phyloP scores from a whole-genome alignment of 345 rosid genomes.

The Aquilaria yunnanensis region DNA sequence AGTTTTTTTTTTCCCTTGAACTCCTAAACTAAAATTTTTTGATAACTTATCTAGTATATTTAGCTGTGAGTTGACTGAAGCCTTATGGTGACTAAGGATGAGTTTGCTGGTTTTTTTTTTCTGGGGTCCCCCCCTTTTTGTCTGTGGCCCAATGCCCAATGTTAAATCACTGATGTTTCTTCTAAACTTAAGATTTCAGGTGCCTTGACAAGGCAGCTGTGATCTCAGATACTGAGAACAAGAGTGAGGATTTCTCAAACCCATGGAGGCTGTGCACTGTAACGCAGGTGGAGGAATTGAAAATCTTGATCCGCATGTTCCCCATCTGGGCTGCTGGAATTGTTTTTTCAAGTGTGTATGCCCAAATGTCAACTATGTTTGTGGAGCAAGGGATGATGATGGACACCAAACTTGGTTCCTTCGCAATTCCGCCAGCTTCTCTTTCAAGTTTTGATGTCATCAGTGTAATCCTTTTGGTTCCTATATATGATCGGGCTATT shows the following conservation, averaged over 20 bases:
- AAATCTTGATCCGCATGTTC: constrained; percentile 76
- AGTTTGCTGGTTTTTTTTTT: no score
- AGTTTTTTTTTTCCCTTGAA: constrained; percentile 4
- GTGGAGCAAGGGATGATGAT: constrained; percentile 85
- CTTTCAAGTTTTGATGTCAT: constrained; percentile 63
- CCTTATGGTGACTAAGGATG: no score
- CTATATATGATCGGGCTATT: constrained; percentile 54
- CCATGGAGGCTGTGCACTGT: constrained; percentile 79
- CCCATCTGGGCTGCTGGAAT: constrained; percentile 89
- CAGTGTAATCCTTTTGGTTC: constrained; percentile 75
- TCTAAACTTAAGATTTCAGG: constrained; percentile 23
- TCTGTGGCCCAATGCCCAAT: not conserved
- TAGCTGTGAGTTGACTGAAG: no score
- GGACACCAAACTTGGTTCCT: constrained; percentile 69
- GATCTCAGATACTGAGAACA: constrained; percentile 51
- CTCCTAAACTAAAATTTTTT: not conserved
- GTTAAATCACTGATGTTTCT: not conserved
- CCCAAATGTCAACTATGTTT: constrained; percentile 80
- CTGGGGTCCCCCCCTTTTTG: not conserved
- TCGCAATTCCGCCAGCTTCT: constrained; percentile 75
- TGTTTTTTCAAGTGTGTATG: constrained; percentile 61
- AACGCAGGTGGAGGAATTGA: constrained; percentile 83
- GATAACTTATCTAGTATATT: not conserved
- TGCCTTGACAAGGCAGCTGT: constrained; percentile 86
- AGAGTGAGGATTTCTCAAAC: constrained; percentile 40